Percentiles rank a stretch among this genome's conserved stretches.
Conservation (phyloP, 2,329 filamentous ascomycete species). For the Orbilia blumenaviensis region DNA sequence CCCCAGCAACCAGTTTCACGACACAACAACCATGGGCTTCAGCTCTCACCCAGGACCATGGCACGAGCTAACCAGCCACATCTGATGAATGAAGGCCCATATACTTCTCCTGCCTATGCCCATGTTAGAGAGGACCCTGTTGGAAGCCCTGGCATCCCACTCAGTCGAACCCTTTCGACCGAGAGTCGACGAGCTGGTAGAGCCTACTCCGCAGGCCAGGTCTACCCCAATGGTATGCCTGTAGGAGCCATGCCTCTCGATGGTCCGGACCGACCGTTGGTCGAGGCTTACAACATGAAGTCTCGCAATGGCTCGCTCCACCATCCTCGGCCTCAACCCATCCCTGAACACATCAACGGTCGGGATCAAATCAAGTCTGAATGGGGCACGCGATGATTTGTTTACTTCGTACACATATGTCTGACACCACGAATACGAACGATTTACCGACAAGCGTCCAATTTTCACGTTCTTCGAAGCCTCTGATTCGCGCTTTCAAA, state of each 20-base stretch:
- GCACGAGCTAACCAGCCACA: conserved; percentile 48
- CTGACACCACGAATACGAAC: conserved; percentile 39
- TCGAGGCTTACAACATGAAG: conserved; percentile 43
- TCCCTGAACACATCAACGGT: conserved; percentile 38
- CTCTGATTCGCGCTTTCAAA: conserved; percentile 29
- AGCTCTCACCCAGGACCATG: conserved; percentile 50
- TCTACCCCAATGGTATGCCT: conserved; percentile 45
- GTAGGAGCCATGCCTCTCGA: conserved; percentile 19
- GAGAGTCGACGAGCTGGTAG: conserved; percentile 42
- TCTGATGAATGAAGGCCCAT: conserved; percentile 48
- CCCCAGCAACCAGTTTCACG: conserved; percentile 5
- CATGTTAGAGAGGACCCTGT: conserved; percentile 44
- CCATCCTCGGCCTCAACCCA: conserved; percentile 43
- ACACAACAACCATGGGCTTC: conserved; percentile 42
- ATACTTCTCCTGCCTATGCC: conserved; percentile 51
- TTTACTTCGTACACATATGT: conserved; percentile 10
- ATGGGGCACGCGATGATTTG: conserved; percentile 40
- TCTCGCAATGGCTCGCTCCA: conserved; percentile 49
- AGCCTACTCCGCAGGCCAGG: conserved; percentile 48
- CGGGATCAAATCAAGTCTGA: conserved; percentile 48
- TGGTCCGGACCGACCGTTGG: conserved; percentile 40
- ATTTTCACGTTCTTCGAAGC: conserved; percentile 26
- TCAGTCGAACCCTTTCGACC: conserved; percentile 35
- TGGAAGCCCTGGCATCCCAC: conserved; percentile 43
- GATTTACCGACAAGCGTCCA: conserved; percentile 32